A percentile compares a stretch with the other conserved stretches of the same genome.
These are phyloP conservation scores for Leishmania gerbilli DNA, from an alignment of 208 protist species.

Conservation along the genomic window DNA sequence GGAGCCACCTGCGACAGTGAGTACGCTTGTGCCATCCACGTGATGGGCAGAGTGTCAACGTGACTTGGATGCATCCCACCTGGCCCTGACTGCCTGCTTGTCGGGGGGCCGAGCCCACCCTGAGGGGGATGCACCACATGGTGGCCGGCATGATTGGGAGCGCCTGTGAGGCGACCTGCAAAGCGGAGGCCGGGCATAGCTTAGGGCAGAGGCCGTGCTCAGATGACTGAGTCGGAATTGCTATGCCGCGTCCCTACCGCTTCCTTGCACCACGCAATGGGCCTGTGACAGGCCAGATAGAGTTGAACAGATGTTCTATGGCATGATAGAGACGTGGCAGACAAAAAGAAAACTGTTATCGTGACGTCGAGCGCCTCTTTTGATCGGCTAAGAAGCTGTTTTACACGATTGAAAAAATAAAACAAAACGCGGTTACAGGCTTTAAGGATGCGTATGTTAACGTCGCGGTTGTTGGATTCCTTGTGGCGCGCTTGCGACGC, in stretches of 20 bases:
- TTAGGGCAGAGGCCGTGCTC: neutral
- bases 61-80: neutral
- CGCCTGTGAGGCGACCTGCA: neutral
- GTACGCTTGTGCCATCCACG: neutral
- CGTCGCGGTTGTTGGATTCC: neutral
- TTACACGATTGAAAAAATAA: neutral
- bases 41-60: neutral
- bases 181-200: neutral
- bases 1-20: neutral
- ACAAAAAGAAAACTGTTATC: neutral
- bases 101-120: neutral
- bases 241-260: neutral
- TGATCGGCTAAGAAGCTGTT: neutral
- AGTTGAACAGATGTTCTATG: neutral
- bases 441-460: neutral
- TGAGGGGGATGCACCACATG: neutral
- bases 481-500: neutral
- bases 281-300: neutral
- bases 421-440: neutral
- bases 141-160: neutral
- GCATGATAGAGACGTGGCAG: neutral
- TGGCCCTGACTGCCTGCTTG: too few species aligned
- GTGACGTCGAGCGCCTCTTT: neutral
- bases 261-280: neutral
- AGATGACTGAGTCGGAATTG: neutral